Base-by-base conservation (phyloP, 495 filamentous ascomycete species). In the Venustampulla echinocandica region DNA sequence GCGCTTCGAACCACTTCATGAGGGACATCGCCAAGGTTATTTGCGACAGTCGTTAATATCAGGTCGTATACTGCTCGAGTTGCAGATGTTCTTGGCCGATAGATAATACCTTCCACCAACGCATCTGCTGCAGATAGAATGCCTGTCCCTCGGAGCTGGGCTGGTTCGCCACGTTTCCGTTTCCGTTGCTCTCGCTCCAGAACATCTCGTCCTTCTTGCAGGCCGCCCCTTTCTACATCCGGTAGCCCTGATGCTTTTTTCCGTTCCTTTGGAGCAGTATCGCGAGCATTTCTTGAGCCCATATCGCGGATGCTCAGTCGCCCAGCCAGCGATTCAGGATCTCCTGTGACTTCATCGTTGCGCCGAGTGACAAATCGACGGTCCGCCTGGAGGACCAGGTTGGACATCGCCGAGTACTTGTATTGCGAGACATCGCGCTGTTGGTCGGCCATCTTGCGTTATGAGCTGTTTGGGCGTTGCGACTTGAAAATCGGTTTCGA, bases 351-450 rank as follows among this genome's bases (percentile, higher is more conserved):
- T 66, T 99, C 92, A 69, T 99, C 92, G 54, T 82, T 86, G 53
- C 85, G 79, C 57, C 89, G 81, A 45, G 87, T 89, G 56, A 90
- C 81, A 64, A 99, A 97, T 61, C 93, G 83, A 67, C 87, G 82
- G 73, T 99, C 92, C 70, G 88, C 90, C 82, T 96, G 90, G 77
- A 96, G 87, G 64, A 99, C 92, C 87, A 99, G 81, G 80, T 99
- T 99, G 73, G 92, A 97, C 92, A 99, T 99, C 64, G 88, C 90
- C 81, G 87, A 86, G 76, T 99, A 99, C 68, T 99, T 99, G 75
- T 95, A 99, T 69, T 96, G 90, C 58, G 85, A 90, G 43, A 94
- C 82, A 80, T 90, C 84, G 64, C 71, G 70, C 71, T 89, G 76
- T 56, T 81, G 82, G 74, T 95, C 88, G 64, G 85, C 77, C 89